Base-by-base conservation (phyloP, 2,329 filamentous ascomycete species). In the Talaromyces sp. region DNA sequence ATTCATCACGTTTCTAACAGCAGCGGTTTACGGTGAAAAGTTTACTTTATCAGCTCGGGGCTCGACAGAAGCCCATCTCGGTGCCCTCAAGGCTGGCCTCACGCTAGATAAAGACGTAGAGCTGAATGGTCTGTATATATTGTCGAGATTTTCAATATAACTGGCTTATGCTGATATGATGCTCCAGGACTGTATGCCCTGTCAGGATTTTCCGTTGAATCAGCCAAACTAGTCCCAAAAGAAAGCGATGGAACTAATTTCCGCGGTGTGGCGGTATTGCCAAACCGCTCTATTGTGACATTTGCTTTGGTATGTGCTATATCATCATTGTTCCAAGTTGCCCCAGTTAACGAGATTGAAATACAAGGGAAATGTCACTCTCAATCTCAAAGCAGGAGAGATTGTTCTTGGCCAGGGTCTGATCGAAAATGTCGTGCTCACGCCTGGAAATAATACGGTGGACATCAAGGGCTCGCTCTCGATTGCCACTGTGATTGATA, bases 401-500 rank as follows among this genome's bases (percentile, higher is more conserved):
- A 46, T 66, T 2, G n/a, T 58, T 1, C 60, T 69, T 21, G 67
- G 67, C 4, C 64, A 67, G 14, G 67, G 59, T 6, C 65, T 63
- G 0, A 19, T 69, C 10, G 50, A 58, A 3, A 62, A 65, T 13
- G 63, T 69, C 19, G 62, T 56, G 1, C 55, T 69, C 1, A 53
- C 49, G 27, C 67, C 67, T 8, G 67, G 67, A 2, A 64, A 69
- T 43, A 68, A 69, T 41, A 62, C 58, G 21, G 63, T 64, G 26
- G 49, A 29, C 14, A 51, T 51, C 49, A 51, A 51, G 49, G 49
- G 49, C 19, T 51, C 49, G 21, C 49, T 51, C 9, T 51, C 49
- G 63, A 69, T 81, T n/a, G 68, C 75, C 8, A 64, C 69, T 13
- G 66, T 81, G 1, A 53, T 80, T 0, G 69, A 73, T n/a, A 81